Conservation (phyloP, 2,329 filamentous ascomycete species). For the Monilinia polystroma region DNA sequence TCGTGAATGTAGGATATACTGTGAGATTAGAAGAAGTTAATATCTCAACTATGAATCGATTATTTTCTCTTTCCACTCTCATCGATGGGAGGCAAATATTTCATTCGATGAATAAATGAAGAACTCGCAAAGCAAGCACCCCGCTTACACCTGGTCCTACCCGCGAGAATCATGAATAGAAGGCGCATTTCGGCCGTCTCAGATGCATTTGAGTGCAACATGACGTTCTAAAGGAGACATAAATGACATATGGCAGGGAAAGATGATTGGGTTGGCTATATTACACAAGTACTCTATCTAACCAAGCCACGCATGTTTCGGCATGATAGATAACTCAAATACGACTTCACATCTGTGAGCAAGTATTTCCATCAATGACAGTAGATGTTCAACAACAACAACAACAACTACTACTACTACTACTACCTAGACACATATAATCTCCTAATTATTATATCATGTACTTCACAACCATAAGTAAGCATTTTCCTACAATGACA, state of each 20-base stretch:
- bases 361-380: too few relatives aligned
- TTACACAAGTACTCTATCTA: background rate
- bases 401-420: too few relatives aligned
- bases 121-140: background rate
- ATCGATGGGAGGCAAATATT: too few relatives aligned
- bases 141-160: background rate
- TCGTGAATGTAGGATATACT: too few relatives aligned
- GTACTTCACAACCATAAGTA: background rate
- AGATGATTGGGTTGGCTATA: background rate
- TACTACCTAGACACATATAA: too few relatives aligned
- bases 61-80: too few relatives aligned
- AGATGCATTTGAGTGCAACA: background rate
- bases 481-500: background rate
- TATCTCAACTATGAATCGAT: too few relatives aligned
- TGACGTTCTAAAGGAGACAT: background rate
- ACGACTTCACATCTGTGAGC: background rate
- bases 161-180: background rate
- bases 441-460: too few relatives aligned
- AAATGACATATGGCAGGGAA: background rate
- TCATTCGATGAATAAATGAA: too few relatives aligned
- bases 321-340: background rate
- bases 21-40: too few relatives aligned
- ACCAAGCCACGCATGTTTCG: background rate
- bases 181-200: background rate
- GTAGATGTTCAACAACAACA: too few relatives aligned